Evolutionary conservation across 2,329 filamentous ascomycete genomes (phyloP).

Genomic region (Aspergillus caelatus): DNA sequence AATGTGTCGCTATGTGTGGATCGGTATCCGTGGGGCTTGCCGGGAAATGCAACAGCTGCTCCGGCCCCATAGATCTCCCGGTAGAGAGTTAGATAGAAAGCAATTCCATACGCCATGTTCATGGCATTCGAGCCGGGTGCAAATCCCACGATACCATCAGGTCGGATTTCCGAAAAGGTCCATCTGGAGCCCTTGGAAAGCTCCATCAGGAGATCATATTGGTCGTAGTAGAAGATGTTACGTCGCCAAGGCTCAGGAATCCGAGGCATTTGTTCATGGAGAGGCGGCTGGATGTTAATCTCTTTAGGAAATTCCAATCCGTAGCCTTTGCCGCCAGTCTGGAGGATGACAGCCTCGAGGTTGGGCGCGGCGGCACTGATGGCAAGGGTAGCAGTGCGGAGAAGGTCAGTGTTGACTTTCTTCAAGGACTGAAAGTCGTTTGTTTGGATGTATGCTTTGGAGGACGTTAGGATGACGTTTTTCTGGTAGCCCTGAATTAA

Average conservation of each 20-base stretch:
- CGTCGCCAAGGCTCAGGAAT: slow-evolving; percentile 28
- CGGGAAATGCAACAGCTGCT: slow-evolving; percentile 24
- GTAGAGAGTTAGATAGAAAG: slow-evolving; percentile 26
- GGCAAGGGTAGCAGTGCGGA: slow-evolving; percentile 37
- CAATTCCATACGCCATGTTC: slow-evolving; percentile 27
- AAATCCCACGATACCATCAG: slow-evolving; percentile 31
- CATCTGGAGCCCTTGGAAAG: slow-evolving; percentile 26
- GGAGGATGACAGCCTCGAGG: slow-evolving; percentile 34
- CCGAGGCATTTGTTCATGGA: slow-evolving; percentile 30
- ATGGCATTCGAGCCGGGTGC: slow-evolving; percentile 25
- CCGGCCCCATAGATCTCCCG: slow-evolving; percentile 21
- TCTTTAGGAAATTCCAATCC: slow-evolving; percentile 38
- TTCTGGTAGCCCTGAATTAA: not conserved
- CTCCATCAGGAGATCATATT: slow-evolving; percentile 25
- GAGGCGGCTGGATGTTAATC: slow-evolving; percentile 27
- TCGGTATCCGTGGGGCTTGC: slow-evolving; percentile 20
- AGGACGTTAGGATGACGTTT: not conserved
- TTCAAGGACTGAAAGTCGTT: slow-evolving; percentile 19
- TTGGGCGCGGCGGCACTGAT: slow-evolving; percentile 26
- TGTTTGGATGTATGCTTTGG: slow-evolving; percentile 22
- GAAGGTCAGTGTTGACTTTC: slow-evolving; percentile 39
- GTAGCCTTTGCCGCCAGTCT: slow-evolving; percentile 44
- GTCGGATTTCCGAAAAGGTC: slow-evolving; percentile 37
- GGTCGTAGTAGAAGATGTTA: slow-evolving; percentile 34
- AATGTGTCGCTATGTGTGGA: slow-evolving; percentile 28